Conservation (phyloP, 2,329 filamentous ascomycete species). For the Dothistroma septosporum region DNA sequence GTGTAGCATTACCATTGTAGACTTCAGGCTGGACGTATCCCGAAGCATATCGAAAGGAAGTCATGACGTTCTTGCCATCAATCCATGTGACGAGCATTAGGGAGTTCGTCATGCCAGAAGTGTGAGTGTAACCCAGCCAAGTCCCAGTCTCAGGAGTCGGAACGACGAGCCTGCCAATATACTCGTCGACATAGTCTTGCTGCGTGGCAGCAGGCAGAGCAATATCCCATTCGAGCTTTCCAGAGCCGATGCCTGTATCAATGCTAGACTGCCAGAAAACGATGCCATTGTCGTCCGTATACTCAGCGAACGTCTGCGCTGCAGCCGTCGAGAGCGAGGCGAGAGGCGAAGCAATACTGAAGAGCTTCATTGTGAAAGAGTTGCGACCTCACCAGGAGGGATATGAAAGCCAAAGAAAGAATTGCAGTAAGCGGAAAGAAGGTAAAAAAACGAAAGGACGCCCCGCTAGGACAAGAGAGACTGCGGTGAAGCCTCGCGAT, state of each 20-base stretch:
- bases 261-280: constrained; percentile 51
- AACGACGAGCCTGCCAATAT: constrained; percentile 56
- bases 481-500: not conserved
- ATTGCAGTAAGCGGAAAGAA: not conserved
- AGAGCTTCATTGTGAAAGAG: constrained; percentile 24
- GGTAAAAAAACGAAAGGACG: constrained; percentile 20
- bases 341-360: constrained; percentile 18
- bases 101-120: constrained; percentile 55
- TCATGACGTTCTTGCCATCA: constrained; percentile 51
- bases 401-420: not conserved
- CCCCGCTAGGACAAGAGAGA: constrained; percentile 10
- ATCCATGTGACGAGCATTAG: constrained; percentile 59
- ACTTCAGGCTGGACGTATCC: constrained; percentile 57
- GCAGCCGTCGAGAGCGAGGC: constrained; percentile 17
- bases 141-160: constrained; percentile 43
- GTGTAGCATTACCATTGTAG: constrained; percentile 59
- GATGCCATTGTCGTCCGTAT: constrained; percentile 47
- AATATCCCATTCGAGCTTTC: constrained; percentile 53
- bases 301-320: constrained; percentile 27
- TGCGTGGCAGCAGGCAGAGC: constrained; percentile 47
- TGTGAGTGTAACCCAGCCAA: constrained; percentile 57
- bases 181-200: constrained; percentile 47
- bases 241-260: constrained; percentile 38
- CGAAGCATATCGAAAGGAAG: constrained; percentile 55
- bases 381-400: constrained; percentile 21